Evolutionary conservation across 1,139 yeast species (phyloP).

Genomic region (Magnusiomyces ingens): DNA sequence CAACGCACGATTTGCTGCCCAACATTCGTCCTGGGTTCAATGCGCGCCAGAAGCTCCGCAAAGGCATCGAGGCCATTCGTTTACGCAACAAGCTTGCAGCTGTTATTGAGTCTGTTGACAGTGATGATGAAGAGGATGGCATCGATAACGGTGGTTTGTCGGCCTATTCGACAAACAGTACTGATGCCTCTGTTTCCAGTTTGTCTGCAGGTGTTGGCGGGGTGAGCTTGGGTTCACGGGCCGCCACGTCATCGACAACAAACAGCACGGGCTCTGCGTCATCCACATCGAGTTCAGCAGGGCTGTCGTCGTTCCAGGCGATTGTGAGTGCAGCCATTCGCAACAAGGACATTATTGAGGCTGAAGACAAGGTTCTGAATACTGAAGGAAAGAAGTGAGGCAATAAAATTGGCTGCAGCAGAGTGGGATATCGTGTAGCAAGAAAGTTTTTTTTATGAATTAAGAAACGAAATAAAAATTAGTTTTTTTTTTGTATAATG

Average conservation of each 20-base stretch:
- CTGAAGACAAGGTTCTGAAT: slow-evolving; percentile 12
- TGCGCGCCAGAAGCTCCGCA: slow-evolving; percentile 77
- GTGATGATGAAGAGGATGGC: slow-evolving; percentile 49
- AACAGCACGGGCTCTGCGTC: slow-evolving; percentile 2
- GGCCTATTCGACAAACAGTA: not conserved
- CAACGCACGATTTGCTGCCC: slow-evolving; percentile 63
- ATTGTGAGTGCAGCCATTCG: slow-evolving; percentile 65
- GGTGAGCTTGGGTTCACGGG: not conserved
- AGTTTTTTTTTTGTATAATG: not conserved
- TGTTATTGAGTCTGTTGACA: slow-evolving; percentile 47
- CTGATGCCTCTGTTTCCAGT: not conserved
- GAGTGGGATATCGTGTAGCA: too few relatives aligned
- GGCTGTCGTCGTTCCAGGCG: slow-evolving; percentile 48
- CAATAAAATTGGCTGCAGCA: too few relatives aligned
- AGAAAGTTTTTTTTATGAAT: too few relatives aligned
- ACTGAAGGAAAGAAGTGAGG: not conserved
- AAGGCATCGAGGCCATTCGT: slow-evolving; percentile 77
- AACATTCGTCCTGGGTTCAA: slow-evolving; percentile 65
- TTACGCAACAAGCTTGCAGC: slow-evolving; percentile 67
- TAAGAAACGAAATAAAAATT: not conserved
- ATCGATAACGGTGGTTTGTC: slow-evolving; percentile 24
- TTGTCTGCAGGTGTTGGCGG: slow-evolving; percentile 12
- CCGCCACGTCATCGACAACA: slow-evolving; percentile 15
- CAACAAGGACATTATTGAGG: slow-evolving; percentile 44
- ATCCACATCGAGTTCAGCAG: slow-evolving; percentile 1